phyloP scores from a whole-genome alignment of 495 filamentous ascomycete genomes.

The Daldinia grandis region DNA sequence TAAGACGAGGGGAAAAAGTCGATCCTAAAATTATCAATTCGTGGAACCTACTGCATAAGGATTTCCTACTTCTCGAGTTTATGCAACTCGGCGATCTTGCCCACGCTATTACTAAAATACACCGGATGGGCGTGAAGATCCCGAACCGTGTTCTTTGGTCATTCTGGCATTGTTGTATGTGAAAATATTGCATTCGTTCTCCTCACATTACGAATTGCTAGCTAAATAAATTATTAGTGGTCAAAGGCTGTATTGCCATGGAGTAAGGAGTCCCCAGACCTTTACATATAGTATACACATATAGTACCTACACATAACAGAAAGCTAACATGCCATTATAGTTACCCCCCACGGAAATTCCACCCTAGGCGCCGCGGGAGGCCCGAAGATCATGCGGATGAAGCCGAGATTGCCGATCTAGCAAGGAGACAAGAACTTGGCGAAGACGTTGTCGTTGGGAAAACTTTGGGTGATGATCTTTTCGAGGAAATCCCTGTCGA shows the following conservation, averaged over 20 bases:
- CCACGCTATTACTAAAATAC: slow-evolving; percentile 9
- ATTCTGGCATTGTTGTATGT: slow-evolving; percentile 37
- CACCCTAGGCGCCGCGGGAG: slow-evolving; percentile 21
- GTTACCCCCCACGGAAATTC: slow-evolving; percentile 32
- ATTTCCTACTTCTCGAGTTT: slow-evolving; percentile 26
- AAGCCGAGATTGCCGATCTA: background rate
- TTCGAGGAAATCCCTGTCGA: slow-evolving; percentile 21
- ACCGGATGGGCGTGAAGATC: background rate
- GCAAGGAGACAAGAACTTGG: background rate
- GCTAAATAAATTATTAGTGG: slow-evolving; percentile 27
- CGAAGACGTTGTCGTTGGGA: background rate
- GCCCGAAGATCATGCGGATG: background rate
- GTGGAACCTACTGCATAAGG: background rate
- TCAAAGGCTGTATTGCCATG: slow-evolving; percentile 31
- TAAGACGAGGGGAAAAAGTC: background rate
- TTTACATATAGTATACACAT: background rate
- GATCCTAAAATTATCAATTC: background rate
- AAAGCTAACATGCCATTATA: slow-evolving; percentile 3
- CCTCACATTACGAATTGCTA: background rate
- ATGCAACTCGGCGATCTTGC: slow-evolving; percentile 22
- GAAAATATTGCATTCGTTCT: background rate
- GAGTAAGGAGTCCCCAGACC: slow-evolving; percentile 8
- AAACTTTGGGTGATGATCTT: slow-evolving; percentile 15
- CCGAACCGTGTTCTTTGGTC: slow-evolving; percentile 39
- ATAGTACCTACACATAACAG: background rate